Conservation (phyloP, 1,284 basidiomycete species). For the Peniophora sp. region DNA sequence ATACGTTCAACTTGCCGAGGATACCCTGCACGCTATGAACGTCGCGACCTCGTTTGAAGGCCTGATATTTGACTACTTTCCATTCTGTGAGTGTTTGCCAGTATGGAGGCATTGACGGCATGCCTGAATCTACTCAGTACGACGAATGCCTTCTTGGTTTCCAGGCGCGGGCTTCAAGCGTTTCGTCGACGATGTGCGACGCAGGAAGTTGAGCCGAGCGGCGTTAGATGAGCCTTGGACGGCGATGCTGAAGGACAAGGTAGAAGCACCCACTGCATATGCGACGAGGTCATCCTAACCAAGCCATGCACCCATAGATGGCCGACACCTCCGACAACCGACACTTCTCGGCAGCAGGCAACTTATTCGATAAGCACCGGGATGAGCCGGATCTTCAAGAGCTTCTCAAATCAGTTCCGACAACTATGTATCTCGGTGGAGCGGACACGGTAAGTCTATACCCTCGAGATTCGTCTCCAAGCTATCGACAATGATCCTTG, state of each 20-base stretch:
- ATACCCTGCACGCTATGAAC: background rate
- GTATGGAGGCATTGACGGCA: background rate
- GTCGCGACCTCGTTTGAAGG: background rate
- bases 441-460: background rate
- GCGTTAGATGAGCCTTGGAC: too few species aligned
- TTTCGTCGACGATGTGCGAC: background rate
- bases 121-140: background rate
- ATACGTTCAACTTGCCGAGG: background rate
- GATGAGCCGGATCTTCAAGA: background rate
- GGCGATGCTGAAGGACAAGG: too few species aligned
- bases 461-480: too few species aligned
- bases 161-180: conserved; percentile 8
- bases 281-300: too few species aligned
- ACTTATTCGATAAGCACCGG: too few species aligned
- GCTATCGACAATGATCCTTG: background rate
- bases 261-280: too few species aligned
- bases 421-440: background rate
- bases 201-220: too few species aligned
- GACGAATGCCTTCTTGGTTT: conserved; percentile 8
- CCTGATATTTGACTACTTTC: background rate
- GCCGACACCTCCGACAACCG: too few species aligned
- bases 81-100: background rate
- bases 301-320: too few species aligned
- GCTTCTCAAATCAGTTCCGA: background rate
- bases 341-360: too few species aligned